Conservation (phyloP, 495 filamentous ascomycete genomes). For the Penicillium simplicissimum region DNA sequence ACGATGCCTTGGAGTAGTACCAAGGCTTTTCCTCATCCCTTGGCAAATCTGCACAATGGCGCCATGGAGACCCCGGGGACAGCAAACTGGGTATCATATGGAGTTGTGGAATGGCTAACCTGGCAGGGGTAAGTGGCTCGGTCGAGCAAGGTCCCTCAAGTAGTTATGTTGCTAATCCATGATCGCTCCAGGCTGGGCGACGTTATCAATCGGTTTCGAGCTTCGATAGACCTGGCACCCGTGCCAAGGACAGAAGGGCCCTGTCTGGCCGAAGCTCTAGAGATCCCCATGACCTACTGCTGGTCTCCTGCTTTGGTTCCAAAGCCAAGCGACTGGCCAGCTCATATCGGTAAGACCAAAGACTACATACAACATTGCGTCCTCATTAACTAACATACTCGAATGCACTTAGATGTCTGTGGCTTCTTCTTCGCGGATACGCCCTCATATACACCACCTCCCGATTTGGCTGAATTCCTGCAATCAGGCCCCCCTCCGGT, state of each 20-base stretch:
- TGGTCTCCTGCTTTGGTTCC: slow-evolving; percentile 65
- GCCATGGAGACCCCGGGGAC: slow-evolving; percentile 40
- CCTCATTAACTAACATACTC: neutral
- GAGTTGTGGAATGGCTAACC: slow-evolving; percentile 63
- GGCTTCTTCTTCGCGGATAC: slow-evolving; percentile 63
- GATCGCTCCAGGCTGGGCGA: slow-evolving; percentile 50
- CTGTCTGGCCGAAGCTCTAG: slow-evolving; percentile 39
- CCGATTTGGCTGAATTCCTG: slow-evolving; percentile 55
- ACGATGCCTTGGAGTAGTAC: slow-evolving; percentile 64
- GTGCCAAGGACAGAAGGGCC: slow-evolving; percentile 43
- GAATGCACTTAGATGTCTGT: slow-evolving; percentile 43
- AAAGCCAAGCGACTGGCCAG: slow-evolving; percentile 61
- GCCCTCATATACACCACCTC: slow-evolving; percentile 50
- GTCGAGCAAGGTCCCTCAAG: neutral
- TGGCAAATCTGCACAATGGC: slow-evolving; percentile 54
- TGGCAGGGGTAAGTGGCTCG: slow-evolving; percentile 58
- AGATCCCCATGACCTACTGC: slow-evolving; percentile 64
- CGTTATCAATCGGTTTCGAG: slow-evolving; percentile 58
- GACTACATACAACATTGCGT: neutral
- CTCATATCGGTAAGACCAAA: slow-evolving; percentile 47
- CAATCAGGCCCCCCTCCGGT: slow-evolving; percentile 55
- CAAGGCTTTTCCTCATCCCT: slow-evolving; percentile 56
- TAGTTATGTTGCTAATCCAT: slow-evolving; percentile 14
- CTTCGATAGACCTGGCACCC: slow-evolving; percentile 53
- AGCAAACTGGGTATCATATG: slow-evolving; percentile 61